phyloP scores from a whole-genome alignment of 768 basidiomycete species.

The Nevesoporus exiguus region DNA sequence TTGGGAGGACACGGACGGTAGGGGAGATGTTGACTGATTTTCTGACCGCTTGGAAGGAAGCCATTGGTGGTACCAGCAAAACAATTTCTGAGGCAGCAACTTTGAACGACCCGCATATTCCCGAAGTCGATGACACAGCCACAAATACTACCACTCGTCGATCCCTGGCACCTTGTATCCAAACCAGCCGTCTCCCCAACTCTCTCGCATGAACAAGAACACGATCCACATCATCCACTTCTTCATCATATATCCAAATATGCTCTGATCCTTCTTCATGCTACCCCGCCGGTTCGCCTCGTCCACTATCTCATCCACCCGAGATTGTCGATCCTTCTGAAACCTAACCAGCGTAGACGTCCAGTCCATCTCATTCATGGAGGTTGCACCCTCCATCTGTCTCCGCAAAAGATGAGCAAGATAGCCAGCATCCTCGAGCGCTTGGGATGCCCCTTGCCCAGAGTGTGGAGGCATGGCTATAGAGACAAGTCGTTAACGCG shows the following conservation, averaged over 20 bases:
- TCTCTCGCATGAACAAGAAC: conserved; percentile 22
- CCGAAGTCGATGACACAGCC: conserved; percentile 42
- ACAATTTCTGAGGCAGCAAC: background rate
- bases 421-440: conserved; percentile 29
- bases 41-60: conserved; percentile 70
- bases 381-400: conserved; percentile 7
- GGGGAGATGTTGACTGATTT: conserved; percentile 80
- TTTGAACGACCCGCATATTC: conserved; percentile 16
- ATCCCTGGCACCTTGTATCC: conserved; percentile 31
- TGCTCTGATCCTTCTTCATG: conserved; percentile 20
- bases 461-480: conserved; percentile 33
- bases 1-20: conserved; percentile 73
- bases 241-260: conserved; percentile 16
- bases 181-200: conserved; percentile 30
- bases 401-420: conserved; percentile 27
- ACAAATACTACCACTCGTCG: conserved; percentile 21
- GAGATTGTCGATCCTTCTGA: conserved; percentile 21
- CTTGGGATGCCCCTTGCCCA: conserved; percentile 32
- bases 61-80: conserved; percentile 39
- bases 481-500: background rate
- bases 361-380: conserved; percentile 8
- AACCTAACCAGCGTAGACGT: conserved; percentile 19
- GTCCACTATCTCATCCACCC: conserved; percentile 27
- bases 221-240: conserved; percentile 27
- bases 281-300: conserved; percentile 27